phyloP scores from a whole-genome alignment of 345 rosid genomes.

The Linum tenue region DNA sequence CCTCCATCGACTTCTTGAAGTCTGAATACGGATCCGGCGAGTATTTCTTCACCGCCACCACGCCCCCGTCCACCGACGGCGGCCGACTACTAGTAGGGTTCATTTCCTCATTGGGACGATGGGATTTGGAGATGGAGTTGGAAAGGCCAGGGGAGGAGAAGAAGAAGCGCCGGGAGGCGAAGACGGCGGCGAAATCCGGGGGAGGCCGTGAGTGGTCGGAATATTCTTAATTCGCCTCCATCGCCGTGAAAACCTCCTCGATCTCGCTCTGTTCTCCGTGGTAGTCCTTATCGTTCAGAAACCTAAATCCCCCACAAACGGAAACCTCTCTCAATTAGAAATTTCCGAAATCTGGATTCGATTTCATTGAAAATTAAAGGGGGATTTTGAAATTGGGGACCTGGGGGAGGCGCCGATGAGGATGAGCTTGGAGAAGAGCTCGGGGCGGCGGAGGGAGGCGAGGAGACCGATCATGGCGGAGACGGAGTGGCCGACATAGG shows the following conservation, averaged over 20 bases:
- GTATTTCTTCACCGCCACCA: no score
- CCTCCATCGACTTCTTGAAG: slow-evolving; percentile 74
- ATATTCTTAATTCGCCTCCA: slow-evolving; percentile 76
- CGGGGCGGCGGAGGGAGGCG: slow-evolving; percentile 73
- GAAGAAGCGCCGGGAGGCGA: no score
- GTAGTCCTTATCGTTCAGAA: slow-evolving; percentile 48
- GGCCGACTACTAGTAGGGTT: no score
- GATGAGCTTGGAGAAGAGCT: slow-evolving; percentile 68
- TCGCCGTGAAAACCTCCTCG: slow-evolving; percentile 57
- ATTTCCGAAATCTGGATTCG: background rate
- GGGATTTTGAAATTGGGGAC: slow-evolving; percentile 9
- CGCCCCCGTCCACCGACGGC: no score
- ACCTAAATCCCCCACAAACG: slow-evolving; percentile 2
- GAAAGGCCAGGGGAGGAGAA: no score
- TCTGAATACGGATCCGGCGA: slow-evolving; percentile 20
- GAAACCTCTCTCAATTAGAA: background rate
- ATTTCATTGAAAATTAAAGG: background rate
- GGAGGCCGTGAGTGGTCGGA: no score
- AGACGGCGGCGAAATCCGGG: no score
- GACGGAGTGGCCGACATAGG: slow-evolving; percentile 76
- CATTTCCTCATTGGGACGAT: no score
- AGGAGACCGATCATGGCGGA: slow-evolving; percentile 83
- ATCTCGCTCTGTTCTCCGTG: slow-evolving; percentile 56
- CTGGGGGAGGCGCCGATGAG: slow-evolving; percentile 79
- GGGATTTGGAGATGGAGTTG: no score